Percentiles rank a stretch among this genome's conserved stretches.
Evolutionary conservation across 768 basidiomycete species (phyloP).

Genomic region (Leccinum arenicola): DNA sequence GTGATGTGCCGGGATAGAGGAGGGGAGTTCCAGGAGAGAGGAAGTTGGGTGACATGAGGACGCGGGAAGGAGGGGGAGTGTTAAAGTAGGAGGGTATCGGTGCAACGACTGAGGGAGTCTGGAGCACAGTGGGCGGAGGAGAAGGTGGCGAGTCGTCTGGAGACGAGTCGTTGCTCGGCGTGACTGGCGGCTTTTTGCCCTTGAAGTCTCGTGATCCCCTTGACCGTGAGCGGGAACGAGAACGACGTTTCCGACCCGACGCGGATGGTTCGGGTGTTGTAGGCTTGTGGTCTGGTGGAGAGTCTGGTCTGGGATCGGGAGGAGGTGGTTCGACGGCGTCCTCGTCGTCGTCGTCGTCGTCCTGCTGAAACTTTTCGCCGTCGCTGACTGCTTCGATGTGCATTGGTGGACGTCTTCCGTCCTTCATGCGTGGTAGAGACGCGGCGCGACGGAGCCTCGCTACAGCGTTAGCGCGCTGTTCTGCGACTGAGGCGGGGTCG

Average conservation of each 20-base stretch:
- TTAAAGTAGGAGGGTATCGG: constrained; percentile 58
- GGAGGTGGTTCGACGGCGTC: constrained; percentile 7
- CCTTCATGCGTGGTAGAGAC: constrained; percentile 88
- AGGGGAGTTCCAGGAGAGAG: constrained; percentile 52
- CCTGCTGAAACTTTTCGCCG: constrained; percentile 55
- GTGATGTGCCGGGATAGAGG: constrained; percentile 63
- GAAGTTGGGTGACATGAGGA: constrained; percentile 45
- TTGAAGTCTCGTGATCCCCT: constrained; percentile 72
- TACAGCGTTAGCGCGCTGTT: constrained; percentile 84
- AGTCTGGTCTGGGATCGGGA: constrained; percentile 24
- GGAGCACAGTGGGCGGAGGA: constrained; percentile 22
- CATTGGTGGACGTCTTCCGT: constrained; percentile 86
- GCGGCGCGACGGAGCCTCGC: constrained; percentile 91
- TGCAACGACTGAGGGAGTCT: constrained; percentile 37
- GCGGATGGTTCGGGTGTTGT: constrained; percentile 43
- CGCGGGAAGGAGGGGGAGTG: constrained; percentile 41
- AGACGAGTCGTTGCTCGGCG: constrained; percentile 65
- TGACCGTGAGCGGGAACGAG: constrained; percentile 62
- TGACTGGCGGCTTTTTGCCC: constrained; percentile 49
- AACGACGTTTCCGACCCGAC: constrained; percentile 57
- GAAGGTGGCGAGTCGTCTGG: constrained; percentile 52
- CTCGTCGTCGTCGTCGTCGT: constrained; percentile 33
- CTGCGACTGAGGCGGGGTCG: constrained; percentile 48
- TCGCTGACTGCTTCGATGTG: constrained; percentile 81
- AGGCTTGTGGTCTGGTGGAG: constrained; percentile 28